phyloP scores from a whole-genome alignment of 164 flowering plant species.

The Berberis thunbergii region DNA sequence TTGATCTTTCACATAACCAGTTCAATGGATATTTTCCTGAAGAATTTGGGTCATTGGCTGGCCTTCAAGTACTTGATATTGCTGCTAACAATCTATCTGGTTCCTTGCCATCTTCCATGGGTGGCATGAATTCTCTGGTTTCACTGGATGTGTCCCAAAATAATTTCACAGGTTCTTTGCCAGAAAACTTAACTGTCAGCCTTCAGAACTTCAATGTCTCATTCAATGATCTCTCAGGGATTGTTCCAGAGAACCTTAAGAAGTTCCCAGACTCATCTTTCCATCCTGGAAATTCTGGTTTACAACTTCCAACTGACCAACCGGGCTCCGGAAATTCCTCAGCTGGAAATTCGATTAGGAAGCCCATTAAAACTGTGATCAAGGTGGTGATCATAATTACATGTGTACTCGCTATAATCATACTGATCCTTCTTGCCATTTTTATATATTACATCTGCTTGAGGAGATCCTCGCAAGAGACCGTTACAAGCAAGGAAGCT shows the following conservation, averaged over 20 bases:
- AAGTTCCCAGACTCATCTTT: conserved; percentile 75
- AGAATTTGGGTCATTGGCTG: conserved; percentile 43
- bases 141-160: conserved; percentile 74
- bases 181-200: conserved; percentile 48
- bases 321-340: conserved; percentile 34
- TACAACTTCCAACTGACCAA: conserved; percentile 46
- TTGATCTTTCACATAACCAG: conserved; percentile 79
- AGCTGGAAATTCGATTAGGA: conserved; percentile 24
- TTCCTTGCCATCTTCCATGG: conserved; percentile 62
- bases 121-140: conserved; percentile 35
- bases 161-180: conserved; percentile 71
- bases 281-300: conserved; percentile 65
- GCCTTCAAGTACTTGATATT: conserved; percentile 55
- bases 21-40: conserved; percentile 65
- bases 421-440: conserved; percentile 60
- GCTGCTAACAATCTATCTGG: conserved; percentile 76
- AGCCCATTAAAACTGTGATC: conserved; percentile 39
- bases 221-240: conserved; percentile 77
- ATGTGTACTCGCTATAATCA: conserved; percentile 47
- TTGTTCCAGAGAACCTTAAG: conserved; percentile 71
- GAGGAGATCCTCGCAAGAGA: conserved; percentile 26
- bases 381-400: conserved; percentile 58
- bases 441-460: conserved; percentile 50
- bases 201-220: conserved; percentile 73
- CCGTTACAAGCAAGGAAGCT: conserved; percentile 28